Percentiles rank a stretch among this genome's conserved stretches.
These are phyloP conservation scores for Helianthus annuus DNA, from an alignment of 129 eudicot species.

Conservation along the genomic window DNA sequence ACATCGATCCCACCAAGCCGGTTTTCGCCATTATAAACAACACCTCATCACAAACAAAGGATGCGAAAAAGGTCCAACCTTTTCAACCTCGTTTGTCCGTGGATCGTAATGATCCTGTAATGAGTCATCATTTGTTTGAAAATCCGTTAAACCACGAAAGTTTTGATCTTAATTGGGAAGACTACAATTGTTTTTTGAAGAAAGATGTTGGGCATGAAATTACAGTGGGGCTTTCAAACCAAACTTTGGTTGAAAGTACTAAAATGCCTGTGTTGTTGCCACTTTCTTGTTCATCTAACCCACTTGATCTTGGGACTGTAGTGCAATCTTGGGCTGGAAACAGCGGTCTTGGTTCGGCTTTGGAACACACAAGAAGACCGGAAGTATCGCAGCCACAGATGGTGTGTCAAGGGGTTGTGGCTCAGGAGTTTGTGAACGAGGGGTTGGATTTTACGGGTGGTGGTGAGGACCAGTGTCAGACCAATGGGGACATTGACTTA, in stretches of 20 bases:
- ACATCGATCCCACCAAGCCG: conserved; percentile 24
- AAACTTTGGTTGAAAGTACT: conserved; percentile 35
- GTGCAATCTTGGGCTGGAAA: conserved; percentile 40
- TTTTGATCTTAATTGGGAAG: conserved; percentile 39
- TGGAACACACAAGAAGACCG: conserved; percentile 30
- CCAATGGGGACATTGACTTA: conserved; percentile 61
- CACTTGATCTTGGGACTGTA: conserved; percentile 37
- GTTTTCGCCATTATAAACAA: conserved; percentile 43
- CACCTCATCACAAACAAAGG: conserved; percentile 43
- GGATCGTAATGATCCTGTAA: conserved; percentile 19
- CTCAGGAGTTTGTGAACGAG: conserved; percentile 28
- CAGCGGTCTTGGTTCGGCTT: conserved; percentile 8
- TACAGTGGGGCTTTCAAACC: conserved; percentile 38
- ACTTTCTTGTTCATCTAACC: conserved; percentile 26
- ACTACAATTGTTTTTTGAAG: conserved; percentile 27
- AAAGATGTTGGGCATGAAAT: conserved; percentile 18
- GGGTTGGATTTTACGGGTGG: conserved; percentile 25
- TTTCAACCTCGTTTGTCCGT: conserved; percentile 14
- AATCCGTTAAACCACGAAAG: conserved; percentile 13
- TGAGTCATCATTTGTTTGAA: conserved; percentile 26
- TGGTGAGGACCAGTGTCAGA: conserved; percentile 23
- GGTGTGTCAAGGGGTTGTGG: neutral
- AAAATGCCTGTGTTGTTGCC: conserved; percentile 32
- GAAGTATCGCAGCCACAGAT: conserved; percentile 32
- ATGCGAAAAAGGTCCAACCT: conserved; percentile 35